Evolutionary conservation across 768 basidiomycete genomes (phyloP), one percentile per base, ranked within the genome.

Genomic region (Termitomyces sp.): DNA sequence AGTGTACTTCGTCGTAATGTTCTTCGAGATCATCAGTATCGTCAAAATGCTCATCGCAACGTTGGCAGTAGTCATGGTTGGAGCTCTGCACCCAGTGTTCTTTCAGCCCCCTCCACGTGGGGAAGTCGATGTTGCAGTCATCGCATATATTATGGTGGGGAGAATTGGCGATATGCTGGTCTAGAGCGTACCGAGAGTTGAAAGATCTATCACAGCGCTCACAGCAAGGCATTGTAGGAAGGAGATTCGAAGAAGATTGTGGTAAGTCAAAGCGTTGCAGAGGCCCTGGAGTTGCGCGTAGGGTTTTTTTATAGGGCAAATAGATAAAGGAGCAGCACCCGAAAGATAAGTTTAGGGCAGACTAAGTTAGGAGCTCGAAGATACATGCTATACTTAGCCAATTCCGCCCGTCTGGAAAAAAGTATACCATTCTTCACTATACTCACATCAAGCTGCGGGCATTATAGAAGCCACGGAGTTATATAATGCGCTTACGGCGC

Each of bases 1-100:
- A 16, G 64, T 87, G 85, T 0, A 40, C 44, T 0, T 67, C 26
- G 0, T 71, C 14, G 60, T 74, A 75, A 62, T 88, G 87, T 0
- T 66, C 55, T 0, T 72, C 58, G 0, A 85, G 73, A 0, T 70
- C 70, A 0, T 64, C 20, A 0, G 62, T 22, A 51, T 69, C 59
- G 4, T 63, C 45, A 58, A 81, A 84, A 55, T 82, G 77, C 16
- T 59, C 56, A 32, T 77, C 54, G 66, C 86, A 87, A 20, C 62
- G 38, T 56, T 79, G 77, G 66, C 87, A 88, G 58, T 79, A 87
- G 42, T 66, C 13, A 54, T 86, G 86, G 0, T 14, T 26, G 6
- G 71, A 68, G 63, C 80, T 83, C 54, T 83, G 75, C 26, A 79
- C 72, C 61, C 68, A 84, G 66, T 88, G 86, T 56, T 83, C 73